Conservation (phyloP, 305 asterid species). For the Fraxinus latifolia region DNA sequence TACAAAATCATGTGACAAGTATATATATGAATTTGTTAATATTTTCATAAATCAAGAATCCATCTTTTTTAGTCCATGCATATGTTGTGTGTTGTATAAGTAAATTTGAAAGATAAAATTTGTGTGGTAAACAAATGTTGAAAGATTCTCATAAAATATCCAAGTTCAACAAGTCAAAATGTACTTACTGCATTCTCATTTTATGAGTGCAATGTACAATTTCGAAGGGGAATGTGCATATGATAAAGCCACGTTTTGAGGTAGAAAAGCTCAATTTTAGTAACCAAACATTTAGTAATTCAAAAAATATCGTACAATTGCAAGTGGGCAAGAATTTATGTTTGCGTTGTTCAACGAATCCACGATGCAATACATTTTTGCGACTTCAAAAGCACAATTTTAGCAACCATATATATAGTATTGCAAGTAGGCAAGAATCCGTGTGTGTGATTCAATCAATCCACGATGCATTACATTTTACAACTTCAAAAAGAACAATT, state of each 20-base stretch:
- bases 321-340: background rate
- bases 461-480: background rate
- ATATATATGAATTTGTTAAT: background rate
- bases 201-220: background rate
- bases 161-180: background rate
- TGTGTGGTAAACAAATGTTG: conserved; percentile 26
- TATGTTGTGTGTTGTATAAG: conserved; percentile 17
- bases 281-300: background rate
- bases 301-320: background rate
- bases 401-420: background rate
- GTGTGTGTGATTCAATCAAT: background rate
- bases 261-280: conserved; percentile 17
- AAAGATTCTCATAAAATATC: conserved; percentile 12
- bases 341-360: background rate
- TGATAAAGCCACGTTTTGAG: conserved; percentile 26
- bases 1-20: background rate
- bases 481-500: conserved; percentile 10
- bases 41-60: background rate
- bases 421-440: background rate
- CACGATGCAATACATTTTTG: background rate
- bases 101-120: conserved; percentile 21
- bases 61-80: conserved; percentile 14
- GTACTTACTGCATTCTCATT: background rate
- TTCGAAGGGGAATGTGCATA: conserved; percentile 19
- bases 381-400: background rate